These are phyloP conservation scores for Alisma plantagoaquatica DNA, from an alignment of 106 monocot genomes.

Conservation along the genomic window DNA sequence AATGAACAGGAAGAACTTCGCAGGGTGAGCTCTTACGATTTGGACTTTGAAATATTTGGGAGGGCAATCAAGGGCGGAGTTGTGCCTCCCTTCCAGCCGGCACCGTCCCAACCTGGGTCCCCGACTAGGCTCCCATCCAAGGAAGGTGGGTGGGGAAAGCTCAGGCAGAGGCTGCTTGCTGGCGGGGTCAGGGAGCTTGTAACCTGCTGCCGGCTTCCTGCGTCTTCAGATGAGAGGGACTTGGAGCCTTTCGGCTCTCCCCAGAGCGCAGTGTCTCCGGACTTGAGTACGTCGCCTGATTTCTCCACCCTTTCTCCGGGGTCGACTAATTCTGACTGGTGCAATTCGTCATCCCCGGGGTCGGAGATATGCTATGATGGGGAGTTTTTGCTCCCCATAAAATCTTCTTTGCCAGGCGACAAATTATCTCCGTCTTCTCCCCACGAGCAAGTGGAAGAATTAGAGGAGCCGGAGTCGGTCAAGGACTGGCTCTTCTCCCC, in stretches of 20 bases:
- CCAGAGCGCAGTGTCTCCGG: conserved; percentile 22
- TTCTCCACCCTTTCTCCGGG: conserved; percentile 34
- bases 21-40: conserved; percentile 46
- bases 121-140: conserved; percentile 7
- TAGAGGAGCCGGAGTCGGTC: conserved; percentile 6
- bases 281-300: conserved; percentile 31
- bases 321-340: conserved; percentile 52
- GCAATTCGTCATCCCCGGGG: conserved; percentile 20
- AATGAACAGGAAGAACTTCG: conserved; percentile 12
- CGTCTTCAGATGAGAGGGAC: conserved; percentile 10
- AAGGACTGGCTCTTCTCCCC: conserved; percentile 46
- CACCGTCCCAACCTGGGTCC: not conserved
- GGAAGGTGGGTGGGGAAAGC: conserved; percentile 19
- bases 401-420: conserved; percentile 10
- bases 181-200: conserved; percentile 18
- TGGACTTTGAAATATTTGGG: conserved; percentile 67
- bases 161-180: conserved; percentile 12
- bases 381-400: not conserved
- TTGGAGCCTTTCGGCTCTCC: conserved; percentile 22
- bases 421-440: conserved; percentile 13
- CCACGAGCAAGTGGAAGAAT: conserved; percentile 3
- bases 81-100: conserved; percentile 9
- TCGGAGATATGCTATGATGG: conserved; percentile 15
- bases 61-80: conserved; percentile 32
- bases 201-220: not conserved